phyloP scores from a whole-genome alignment of 202 grass and related monocot species.

The Musa balbisiana region DNA sequence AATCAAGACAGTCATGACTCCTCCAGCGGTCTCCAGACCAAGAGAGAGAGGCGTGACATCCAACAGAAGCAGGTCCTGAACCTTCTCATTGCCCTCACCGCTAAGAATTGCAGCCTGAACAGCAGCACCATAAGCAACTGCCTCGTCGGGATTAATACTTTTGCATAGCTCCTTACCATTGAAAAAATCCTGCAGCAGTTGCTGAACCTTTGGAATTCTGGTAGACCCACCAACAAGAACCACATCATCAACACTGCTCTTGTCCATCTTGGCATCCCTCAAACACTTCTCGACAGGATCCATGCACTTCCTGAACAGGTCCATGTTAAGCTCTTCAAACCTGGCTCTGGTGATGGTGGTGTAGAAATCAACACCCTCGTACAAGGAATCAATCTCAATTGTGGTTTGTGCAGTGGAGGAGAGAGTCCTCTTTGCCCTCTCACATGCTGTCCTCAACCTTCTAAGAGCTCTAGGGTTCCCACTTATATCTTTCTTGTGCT shows the following conservation, averaged over 20 bases:
- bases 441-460: conserved; percentile 4
- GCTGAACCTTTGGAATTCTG: not conserved
- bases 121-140: not conserved
- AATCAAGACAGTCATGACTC: not conserved
- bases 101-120: not conserved
- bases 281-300: not conserved
- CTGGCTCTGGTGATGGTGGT: not conserved
- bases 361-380: not conserved
- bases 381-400: conserved; percentile 7
- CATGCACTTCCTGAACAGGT: conserved; percentile 1
- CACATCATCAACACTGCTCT: not conserved
- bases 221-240: not conserved
- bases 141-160: not conserved
- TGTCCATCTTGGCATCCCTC: conserved; percentile 1
- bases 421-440: conserved; percentile 10
- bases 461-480: conserved; percentile 10
- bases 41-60: not conserved
- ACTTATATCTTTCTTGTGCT: conserved; percentile 4
- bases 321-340: not conserved
- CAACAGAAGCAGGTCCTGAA: not conserved
- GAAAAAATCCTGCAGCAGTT: not conserved
- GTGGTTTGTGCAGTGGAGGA: conserved; percentile 8
- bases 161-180: not conserved
- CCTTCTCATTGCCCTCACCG: not conserved
- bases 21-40: not conserved